Evolutionary conservation across 1,139 yeast species (phyloP).

Genomic region (Diutina scorzettiae): DNA sequence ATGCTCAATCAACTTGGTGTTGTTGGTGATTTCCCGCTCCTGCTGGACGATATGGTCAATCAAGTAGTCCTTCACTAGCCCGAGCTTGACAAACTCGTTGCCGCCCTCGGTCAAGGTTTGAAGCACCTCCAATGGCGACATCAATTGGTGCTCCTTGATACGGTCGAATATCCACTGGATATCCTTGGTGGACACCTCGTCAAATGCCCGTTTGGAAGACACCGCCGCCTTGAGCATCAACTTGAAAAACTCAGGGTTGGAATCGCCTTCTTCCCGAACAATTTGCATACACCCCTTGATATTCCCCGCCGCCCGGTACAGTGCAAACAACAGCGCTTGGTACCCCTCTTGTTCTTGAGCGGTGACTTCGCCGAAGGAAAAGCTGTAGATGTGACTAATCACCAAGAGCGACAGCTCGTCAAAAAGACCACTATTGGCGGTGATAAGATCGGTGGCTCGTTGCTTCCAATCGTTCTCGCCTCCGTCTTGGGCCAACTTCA

Average conservation of each 20-base stretch:
- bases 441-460: conserved; percentile 48
- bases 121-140: conserved; percentile 69
- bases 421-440: conserved; percentile 27
- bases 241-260: conserved; percentile 54
- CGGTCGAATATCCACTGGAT: conserved; percentile 39
- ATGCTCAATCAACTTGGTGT: conserved; percentile 51
- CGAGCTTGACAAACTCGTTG: conserved; percentile 56
- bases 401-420: conserved; percentile 53
- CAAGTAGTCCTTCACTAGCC: conserved; percentile 59
- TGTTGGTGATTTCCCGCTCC: conserved; percentile 55
- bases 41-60: conserved; percentile 50
- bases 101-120: conserved; percentile 43
- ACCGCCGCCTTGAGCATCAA: conserved; percentile 56
- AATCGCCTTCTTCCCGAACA: conserved; percentile 46
- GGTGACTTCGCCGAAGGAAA: conserved; percentile 35
- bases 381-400: conserved; percentile 53
- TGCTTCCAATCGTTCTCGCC: conserved; percentile 36
- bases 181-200: conserved; percentile 41
- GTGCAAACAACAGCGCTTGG: conserved; percentile 55
- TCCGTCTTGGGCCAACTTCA: conserved; percentile 40
- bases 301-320: conserved; percentile 48
- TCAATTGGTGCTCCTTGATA: conserved; percentile 39
- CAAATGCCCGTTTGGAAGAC: conserved; percentile 42
- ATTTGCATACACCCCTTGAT: conserved; percentile 44
- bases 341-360: conserved; percentile 31